phyloP scores from a whole-genome alignment of 768 basidiomycete genomes.

The Amanita subjunquillea region DNA sequence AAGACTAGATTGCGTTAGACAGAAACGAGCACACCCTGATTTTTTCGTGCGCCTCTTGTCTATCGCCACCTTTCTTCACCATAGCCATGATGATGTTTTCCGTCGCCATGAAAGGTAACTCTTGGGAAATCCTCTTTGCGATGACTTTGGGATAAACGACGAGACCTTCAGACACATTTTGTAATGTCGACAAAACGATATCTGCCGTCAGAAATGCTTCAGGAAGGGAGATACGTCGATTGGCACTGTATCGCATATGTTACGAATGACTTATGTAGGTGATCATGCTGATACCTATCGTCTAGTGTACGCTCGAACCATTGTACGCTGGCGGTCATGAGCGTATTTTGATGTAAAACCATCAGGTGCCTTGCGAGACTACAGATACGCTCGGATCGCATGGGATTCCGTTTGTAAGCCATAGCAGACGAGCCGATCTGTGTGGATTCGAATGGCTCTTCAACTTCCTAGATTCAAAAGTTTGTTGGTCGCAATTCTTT shows the following conservation, averaged over 20 bases:
- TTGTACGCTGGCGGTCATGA: slow-evolving; percentile 91
- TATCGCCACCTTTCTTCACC: slow-evolving; percentile 88
- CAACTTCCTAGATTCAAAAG: slow-evolving; percentile 58
- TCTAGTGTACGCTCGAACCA: slow-evolving; percentile 99
- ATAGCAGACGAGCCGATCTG: slow-evolving; percentile 97
- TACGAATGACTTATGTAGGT: background rate
- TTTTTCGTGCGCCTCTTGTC: slow-evolving; percentile 95
- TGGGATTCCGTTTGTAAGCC: slow-evolving; percentile 99
- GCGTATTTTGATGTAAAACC: slow-evolving; percentile 90
- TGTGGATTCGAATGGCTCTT: slow-evolving; percentile 97
- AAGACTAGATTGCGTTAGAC: background rate
- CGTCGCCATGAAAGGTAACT: slow-evolving; percentile 99
- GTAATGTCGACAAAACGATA: slow-evolving; percentile 89
- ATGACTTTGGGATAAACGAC: slow-evolving; percentile 99
- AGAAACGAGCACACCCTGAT: slow-evolving; percentile 50
- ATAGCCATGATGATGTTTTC: slow-evolving; percentile 99
- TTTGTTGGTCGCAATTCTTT: background rate
- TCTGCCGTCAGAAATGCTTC: slow-evolving; percentile 97
- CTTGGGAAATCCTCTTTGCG: slow-evolving; percentile 81
- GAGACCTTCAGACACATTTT: slow-evolving; percentile 96
- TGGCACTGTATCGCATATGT: slow-evolving; percentile 51
- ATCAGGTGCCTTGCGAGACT: slow-evolving; percentile 93
- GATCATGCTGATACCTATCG: slow-evolving; percentile 55
- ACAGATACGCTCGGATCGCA: slow-evolving; percentile 97
- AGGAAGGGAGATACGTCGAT: slow-evolving; percentile 91